Percentiles rank a stretch among this genome's conserved stretches.
Conservation (phyloP, 768 basidiomycete genomes). For the Galerina marginata region DNA sequence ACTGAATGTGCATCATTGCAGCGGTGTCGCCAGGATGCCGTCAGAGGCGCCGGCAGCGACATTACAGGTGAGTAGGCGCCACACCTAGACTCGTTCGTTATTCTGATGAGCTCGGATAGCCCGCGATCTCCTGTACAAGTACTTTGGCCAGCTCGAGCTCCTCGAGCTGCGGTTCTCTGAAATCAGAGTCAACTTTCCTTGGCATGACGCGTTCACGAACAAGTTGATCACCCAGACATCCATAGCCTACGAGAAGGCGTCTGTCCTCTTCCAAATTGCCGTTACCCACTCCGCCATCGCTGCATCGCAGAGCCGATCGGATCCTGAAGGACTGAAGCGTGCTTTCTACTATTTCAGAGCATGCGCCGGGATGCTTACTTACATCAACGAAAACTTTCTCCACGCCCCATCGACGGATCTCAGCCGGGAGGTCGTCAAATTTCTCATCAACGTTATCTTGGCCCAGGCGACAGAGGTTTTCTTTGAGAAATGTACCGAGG, state of each 20-base stretch:
- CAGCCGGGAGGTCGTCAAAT: conserved; percentile 92
- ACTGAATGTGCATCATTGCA: conserved; percentile 86
- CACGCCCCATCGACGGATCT: conserved; percentile 97
- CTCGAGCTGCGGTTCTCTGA: conserved; percentile 97
- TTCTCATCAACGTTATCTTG: conserved; percentile 84
- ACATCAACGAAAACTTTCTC: conserved; percentile 99
- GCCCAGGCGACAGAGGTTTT: conserved; percentile 97
- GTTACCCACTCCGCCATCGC: conserved; percentile 93
- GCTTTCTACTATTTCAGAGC: conserved; percentile 91
- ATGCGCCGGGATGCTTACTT: conserved; percentile 95
- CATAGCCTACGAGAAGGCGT: conserved; percentile 98
- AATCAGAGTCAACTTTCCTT: conserved; percentile 94
- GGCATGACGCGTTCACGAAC: conserved; percentile 96
- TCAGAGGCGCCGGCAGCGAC: conserved; percentile 95
- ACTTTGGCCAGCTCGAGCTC: conserved; percentile 98
- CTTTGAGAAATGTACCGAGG: conserved; percentile 91
- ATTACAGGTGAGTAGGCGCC: conserved; percentile 68
- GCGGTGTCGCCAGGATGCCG: conserved; percentile 93
- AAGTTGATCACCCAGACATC: conserved; percentile 95
- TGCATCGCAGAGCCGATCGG: conserved; percentile 79
- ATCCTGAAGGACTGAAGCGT: conserved; percentile 91
- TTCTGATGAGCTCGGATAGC: conserved; percentile 44
- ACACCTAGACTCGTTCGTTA: background rate
- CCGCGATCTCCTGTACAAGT: conserved; percentile 96
- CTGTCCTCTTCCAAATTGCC: conserved; percentile 95